Evolutionary conservation across 2,329 filamentous ascomycete species (phyloP).

Genomic region (Nothomitra cinnamomea): DNA sequence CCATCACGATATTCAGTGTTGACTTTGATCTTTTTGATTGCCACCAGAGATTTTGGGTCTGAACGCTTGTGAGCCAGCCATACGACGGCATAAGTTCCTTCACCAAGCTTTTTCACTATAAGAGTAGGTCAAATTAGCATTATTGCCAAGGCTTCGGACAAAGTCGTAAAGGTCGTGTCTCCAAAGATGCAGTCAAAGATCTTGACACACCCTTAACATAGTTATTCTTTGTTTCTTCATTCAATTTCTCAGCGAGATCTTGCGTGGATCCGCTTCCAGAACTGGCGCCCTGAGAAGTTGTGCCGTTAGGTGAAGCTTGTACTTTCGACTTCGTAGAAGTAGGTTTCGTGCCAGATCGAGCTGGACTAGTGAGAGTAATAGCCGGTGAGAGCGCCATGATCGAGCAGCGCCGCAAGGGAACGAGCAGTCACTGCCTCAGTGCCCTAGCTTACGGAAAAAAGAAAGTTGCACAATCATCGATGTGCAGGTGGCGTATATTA

Average conservation of each 20-base stretch:
- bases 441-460: neutral
- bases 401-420: neutral
- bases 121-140: neutral
- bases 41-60: slow-evolving; percentile 59
- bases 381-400: slow-evolving; percentile 5
- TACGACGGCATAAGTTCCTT: slow-evolving; percentile 93
- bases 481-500: neutral
- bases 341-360: neutral
- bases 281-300: neutral
- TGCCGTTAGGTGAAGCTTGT: neutral
- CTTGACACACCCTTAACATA: slow-evolving; percentile 64
- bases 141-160: slow-evolving; percentile 6
- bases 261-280: neutral
- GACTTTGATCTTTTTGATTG: slow-evolving; percentile 86
- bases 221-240: slow-evolving; percentile 67
- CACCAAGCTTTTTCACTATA: slow-evolving; percentile 72
- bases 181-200: neutral
- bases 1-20: slow-evolving; percentile 78
- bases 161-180: slow-evolving; percentile 3
- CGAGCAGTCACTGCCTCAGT: too few species aligned
- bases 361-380: neutral
- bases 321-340: neutral
- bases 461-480: neutral
- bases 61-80: slow-evolving; percentile 67
- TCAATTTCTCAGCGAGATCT: slow-evolving; percentile 50